These are phyloP conservation scores for Saururus chinensis DNA, from an alignment of 164 flowering plant genomes.

Conservation along the genomic window DNA sequence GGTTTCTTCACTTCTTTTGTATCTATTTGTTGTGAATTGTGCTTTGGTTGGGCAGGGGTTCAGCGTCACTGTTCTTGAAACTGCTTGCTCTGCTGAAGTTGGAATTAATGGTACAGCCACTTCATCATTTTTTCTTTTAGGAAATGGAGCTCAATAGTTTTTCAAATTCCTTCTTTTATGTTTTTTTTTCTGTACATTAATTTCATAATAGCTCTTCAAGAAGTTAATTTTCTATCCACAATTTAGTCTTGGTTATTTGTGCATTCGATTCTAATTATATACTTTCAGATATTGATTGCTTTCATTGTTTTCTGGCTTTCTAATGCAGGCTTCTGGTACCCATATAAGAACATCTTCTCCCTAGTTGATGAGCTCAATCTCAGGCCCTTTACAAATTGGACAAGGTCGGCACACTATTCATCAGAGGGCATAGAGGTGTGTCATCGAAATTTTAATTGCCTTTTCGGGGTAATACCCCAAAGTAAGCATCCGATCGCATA, in stretches of 20 bases:
- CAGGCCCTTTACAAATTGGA: constrained; percentile 53
- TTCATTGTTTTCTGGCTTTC: background rate
- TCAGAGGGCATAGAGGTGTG: constrained; percentile 51
- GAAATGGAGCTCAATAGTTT: background rate
- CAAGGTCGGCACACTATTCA: constrained; percentile 48
- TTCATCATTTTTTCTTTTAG: background rate
- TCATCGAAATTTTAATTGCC: background rate
- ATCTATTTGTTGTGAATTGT: background rate
- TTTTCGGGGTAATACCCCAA: background rate
- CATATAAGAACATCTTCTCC: constrained; percentile 44
- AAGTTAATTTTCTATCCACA: background rate
- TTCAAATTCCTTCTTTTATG: too few relatives aligned
- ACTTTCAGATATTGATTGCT: background rate
- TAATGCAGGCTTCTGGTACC: constrained; percentile 49
- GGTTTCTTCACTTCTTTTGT: background rate
- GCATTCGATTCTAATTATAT: background rate
- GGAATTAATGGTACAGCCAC: constrained; percentile 33
- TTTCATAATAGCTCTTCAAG: too few relatives aligned
- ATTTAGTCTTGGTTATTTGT: background rate
- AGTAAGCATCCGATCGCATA: too few relatives aligned
- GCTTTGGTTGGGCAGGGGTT: constrained; percentile 34
- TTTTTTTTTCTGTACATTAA: too few relatives aligned
- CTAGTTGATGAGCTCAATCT: constrained; percentile 53
- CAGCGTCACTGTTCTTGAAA: constrained; percentile 45
- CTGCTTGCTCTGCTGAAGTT: constrained; percentile 22